Base-by-base conservation (phyloP, 345 rosid species). In the Diplotaxis tenuifolia region DNA sequence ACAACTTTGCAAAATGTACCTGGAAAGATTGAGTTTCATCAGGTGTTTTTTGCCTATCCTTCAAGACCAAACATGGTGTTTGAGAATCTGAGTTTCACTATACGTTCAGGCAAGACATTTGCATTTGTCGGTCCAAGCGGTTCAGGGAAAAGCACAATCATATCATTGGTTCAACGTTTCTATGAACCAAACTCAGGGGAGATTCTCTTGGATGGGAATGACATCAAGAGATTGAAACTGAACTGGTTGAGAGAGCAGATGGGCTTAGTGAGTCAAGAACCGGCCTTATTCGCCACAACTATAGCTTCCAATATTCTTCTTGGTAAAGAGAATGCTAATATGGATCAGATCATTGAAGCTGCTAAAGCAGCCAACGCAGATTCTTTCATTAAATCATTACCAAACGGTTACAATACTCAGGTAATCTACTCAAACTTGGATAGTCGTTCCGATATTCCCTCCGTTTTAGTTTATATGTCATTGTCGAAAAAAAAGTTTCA, bases 231-330 rank as follows among this genome's bases (percentile, higher is more conserved):
- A 45, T 78, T 93, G 10, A 77, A 81, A 55, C 61, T 88, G 63
- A 89, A 82, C 69, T 93, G 98, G 98, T 73, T 90, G 73, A 87
- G 98, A 70, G 83, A 83, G 68, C 96, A 90, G 59, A 86, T 93
- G 86, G 96, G 98, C 55, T 74, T 93, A 82, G 98, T 93, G 28
- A 84, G 88, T 81, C 98, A 93, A 78, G 98, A 93, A 79, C 96
- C 98, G 0, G 91, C 92, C 1, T 74, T 93, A 59, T 93, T 93
- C 65, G 95, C 87, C 66, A 85, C 90, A n/a, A 86, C 87, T 0
- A 87, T 90, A 70, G 85, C 83, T 27, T 79, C 76, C 6, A 93
- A 93, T 65, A 87, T 93, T 62, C 81, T 83, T 65, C 83, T 90
- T 2, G 91, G 98, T 18, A 88, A 85, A 72, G 85, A 79, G 70